phyloP scores from a whole-genome alignment of 495 filamentous ascomycete genomes.

The Aspergillus biplanus region DNA sequence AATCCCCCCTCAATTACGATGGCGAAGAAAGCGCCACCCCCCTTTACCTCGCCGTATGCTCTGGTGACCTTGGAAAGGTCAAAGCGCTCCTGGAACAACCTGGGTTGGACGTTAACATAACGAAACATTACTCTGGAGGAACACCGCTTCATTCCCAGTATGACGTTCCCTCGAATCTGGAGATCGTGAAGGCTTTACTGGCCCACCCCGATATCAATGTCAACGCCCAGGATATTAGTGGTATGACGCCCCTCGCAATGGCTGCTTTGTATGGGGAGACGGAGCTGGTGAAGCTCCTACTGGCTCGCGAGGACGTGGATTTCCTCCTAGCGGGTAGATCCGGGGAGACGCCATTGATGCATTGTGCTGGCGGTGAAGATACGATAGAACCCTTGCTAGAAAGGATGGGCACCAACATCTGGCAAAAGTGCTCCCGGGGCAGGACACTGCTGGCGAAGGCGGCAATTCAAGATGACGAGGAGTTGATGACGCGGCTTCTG shows the following conservation, averaged over 20 bases:
- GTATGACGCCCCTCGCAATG: neutral
- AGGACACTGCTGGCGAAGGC: neutral
- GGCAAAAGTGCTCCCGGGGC: neutral
- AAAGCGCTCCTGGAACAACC: slow-evolving; percentile 8
- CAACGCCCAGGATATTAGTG: neutral
- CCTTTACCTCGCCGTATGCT: neutral
- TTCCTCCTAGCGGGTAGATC: neutral
- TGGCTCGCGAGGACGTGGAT: slow-evolving; percentile 8
- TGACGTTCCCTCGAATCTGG: neutral
- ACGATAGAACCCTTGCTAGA: neutral
- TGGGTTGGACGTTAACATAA: neutral
- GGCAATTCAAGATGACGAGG: neutral
- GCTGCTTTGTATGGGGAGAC: neutral
- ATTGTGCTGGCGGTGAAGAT: neutral
- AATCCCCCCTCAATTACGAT: neutral
- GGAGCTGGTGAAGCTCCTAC: neutral
- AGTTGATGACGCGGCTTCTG: neutral
- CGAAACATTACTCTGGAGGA: neutral
- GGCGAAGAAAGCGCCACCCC: neutral
- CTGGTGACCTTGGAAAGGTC: slow-evolving; percentile 4
- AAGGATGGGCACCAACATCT: neutral
- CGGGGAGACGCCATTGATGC: neutral
- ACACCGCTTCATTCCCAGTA: neutral
- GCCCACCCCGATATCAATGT: slow-evolving; percentile 6
- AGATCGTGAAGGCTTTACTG: slow-evolving; percentile 6